These are phyloP conservation scores for Pseudonectria buxi DNA, from an alignment of 2,329 filamentous ascomycete species.

Conservation along the genomic window DNA sequence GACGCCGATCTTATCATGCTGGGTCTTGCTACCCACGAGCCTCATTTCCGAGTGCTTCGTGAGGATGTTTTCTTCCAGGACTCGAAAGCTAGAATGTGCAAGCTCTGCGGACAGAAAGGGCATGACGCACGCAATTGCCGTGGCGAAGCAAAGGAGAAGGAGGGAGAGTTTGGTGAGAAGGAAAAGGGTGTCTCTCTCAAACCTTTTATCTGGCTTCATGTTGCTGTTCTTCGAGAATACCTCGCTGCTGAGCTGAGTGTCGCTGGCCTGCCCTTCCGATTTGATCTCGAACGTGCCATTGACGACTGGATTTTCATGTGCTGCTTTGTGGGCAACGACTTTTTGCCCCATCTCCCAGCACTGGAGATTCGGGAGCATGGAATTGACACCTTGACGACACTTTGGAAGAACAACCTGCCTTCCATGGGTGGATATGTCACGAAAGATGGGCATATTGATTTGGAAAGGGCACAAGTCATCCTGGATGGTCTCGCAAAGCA, in stretches of 20 bases:
- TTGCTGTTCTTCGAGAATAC: constrained; percentile 86
- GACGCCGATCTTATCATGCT: constrained; percentile 99
- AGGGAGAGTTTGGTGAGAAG: constrained; percentile 76
- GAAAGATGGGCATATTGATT: constrained; percentile 86
- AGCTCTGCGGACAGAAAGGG: constrained; percentile 84
- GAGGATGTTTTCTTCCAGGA: constrained; percentile 96
- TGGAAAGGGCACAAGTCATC: constrained; percentile 81
- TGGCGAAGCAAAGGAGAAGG: constrained; percentile 70
- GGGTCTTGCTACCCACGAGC: constrained; percentile 92
- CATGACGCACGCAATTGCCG: constrained; percentile 83
- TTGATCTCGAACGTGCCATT: constrained; percentile 87
- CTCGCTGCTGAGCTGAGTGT: constrained; percentile 83
- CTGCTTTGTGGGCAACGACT: constrained; percentile 98
- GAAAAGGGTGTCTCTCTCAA: constrained; percentile 64
- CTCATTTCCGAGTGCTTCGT: constrained; percentile 89
- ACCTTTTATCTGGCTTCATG: constrained; percentile 97
- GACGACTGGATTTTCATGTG: constrained; percentile 99
- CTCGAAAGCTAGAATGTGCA: constrained; percentile 73
- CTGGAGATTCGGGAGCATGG: constrained; percentile 95
- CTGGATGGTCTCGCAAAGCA: constrained; percentile 82
- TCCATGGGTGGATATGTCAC: constrained; percentile 94
- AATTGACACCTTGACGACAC: constrained; percentile 92
- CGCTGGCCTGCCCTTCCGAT: constrained; percentile 74
- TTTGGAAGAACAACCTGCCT: constrained; percentile 91
- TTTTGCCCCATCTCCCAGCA: constrained; percentile 93